These are phyloP conservation scores for Dioscorea dumetorum DNA, from an alignment of 106 monocot species.

Conservation along the genomic window DNA sequence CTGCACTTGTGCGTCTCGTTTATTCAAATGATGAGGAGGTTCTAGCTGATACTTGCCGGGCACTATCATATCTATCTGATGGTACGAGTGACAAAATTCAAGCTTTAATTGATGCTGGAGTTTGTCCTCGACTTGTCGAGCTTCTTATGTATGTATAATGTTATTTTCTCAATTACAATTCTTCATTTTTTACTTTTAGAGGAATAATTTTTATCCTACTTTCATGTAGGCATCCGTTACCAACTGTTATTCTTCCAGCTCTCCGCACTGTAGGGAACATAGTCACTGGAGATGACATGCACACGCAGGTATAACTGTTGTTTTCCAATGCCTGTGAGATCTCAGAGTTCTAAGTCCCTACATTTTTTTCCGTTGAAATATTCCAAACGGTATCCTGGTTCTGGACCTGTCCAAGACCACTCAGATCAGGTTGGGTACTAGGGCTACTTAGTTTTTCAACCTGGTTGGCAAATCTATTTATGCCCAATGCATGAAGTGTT, in stretches of 20 bases:
- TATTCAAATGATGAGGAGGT: constrained; percentile 55
- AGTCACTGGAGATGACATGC: constrained; percentile 60
- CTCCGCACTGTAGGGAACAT: constrained; percentile 56
- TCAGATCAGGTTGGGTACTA: too few relatives aligned
- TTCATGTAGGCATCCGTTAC: constrained; percentile 39
- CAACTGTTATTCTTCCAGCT: constrained; percentile 51
- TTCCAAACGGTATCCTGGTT: too few relatives aligned
- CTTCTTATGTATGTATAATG: constrained; percentile 35
- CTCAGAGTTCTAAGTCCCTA: too few relatives aligned
- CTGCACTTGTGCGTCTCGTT: constrained; percentile 39
- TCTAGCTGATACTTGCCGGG: constrained; percentile 54
- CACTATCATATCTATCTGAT: constrained; percentile 45
- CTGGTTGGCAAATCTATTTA: too few relatives aligned
- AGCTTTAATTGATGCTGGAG: constrained; percentile 40
- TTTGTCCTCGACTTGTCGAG: constrained; percentile 40
- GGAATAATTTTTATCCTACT: not conserved
- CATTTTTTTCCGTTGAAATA: too few relatives aligned
- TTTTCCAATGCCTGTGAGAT: too few relatives aligned
- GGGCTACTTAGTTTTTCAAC: too few relatives aligned
- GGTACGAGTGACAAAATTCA: constrained; percentile 53
- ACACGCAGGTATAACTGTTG: constrained; percentile 38
- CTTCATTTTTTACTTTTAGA: not conserved
- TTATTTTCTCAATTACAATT: not conserved
- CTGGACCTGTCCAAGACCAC: too few relatives aligned
- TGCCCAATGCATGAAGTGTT: too few relatives aligned